Evolutionary conservation across 1,284 basidiomycete genomes (phyloP), one percentile per base, ranked within the genome.

Genomic region (Melampsora occidentalis): DNA sequence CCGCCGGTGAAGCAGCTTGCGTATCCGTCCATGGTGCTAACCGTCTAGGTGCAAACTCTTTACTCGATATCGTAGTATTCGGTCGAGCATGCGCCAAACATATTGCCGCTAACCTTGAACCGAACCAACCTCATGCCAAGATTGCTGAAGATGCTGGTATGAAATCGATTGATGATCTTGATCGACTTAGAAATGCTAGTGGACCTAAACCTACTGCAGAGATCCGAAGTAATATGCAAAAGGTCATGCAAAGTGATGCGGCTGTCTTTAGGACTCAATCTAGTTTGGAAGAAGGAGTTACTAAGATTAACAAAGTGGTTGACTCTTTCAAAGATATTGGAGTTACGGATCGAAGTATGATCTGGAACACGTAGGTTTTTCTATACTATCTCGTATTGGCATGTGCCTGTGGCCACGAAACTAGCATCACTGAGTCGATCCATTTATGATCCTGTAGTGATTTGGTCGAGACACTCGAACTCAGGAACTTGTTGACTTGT

Each of bases 11-110:
- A 86, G 95, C 96, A 78, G 97, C 97, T 42, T 98, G 94, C 83
- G 97, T 99, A 62, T 99, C 97, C 25, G 97, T 99, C 25, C 97
- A 99, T 84, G 97, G 97, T 81, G 97, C 97, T 78, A 99, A 99
- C 87, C 94, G 97, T 86, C 91, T 99, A 77, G 97, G 97, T 81
- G 97, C 97, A 83, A 99, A 99, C 88, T 99, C 97, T 68, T 89
- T 99, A 61, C 88, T 99, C 79, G 97, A 99, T 84, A 97, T 99
- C 82, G 97, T 99, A 84, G 97, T 99, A 81, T 99, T 97, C 82
- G 97, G 97, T 81, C 94, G 97, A 84, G 97, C 97, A 25, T 96
- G 93, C 82, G 97, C 97, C 69, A 93, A 97, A 85, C 97, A 99
- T 86, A 99, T 99, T 84, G 90, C 89, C 82, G 94, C 97, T 80